Evolutionary conservation across 2,329 filamentous ascomycete genomes (phyloP).

Genomic region (Microdochium nivale): DNA sequence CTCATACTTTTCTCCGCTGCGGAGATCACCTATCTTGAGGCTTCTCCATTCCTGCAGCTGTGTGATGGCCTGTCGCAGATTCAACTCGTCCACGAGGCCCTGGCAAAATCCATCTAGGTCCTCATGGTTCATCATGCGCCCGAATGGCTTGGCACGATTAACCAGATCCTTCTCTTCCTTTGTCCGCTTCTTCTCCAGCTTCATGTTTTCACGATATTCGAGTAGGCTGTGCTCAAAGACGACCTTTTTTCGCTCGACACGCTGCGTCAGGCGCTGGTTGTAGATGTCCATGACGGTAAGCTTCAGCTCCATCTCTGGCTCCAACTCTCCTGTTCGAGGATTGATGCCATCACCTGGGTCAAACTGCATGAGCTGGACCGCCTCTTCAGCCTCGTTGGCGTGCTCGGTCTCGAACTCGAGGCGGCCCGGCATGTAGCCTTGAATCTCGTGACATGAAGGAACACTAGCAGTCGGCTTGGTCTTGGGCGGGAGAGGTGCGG

Average conservation of each 20-base stretch:
- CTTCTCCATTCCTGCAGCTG: constrained; percentile 93
- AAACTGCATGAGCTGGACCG: constrained; percentile 96
- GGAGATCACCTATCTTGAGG: constrained; percentile 74
- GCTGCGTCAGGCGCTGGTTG: constrained; percentile 81
- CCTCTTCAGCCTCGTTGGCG: constrained; percentile 95
- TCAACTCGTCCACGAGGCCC: constrained; percentile 83
- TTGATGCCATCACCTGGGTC: constrained; percentile 93
- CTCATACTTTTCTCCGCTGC: constrained; percentile 87
- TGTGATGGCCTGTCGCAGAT: constrained; percentile 77
- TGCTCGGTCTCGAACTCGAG: constrained; percentile 97
- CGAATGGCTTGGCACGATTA: constrained; percentile 92
- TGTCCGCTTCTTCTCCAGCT: constrained; percentile 85
- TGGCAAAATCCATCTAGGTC: constrained; percentile 84
- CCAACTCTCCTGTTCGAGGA: constrained; percentile 71
- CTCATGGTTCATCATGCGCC: constrained; percentile 87
- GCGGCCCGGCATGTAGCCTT: constrained; percentile 96
- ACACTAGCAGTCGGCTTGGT: constrained; percentile 95
- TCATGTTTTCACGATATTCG: constrained; percentile 86
- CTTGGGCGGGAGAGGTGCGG: constrained; percentile 76
- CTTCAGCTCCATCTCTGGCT: constrained; percentile 96
- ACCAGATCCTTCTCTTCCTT: constrained; percentile 90
- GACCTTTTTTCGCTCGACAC: constrained; percentile 91
- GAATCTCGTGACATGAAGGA: constrained; percentile 93
- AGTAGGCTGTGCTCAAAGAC: constrained; percentile 92
- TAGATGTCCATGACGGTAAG: constrained; percentile 98